Evolutionary conservation across 108 stramenopile genomes (phyloP), one percentile per base, ranked within the genome.

Genomic region (Tribonema minus): DNA sequence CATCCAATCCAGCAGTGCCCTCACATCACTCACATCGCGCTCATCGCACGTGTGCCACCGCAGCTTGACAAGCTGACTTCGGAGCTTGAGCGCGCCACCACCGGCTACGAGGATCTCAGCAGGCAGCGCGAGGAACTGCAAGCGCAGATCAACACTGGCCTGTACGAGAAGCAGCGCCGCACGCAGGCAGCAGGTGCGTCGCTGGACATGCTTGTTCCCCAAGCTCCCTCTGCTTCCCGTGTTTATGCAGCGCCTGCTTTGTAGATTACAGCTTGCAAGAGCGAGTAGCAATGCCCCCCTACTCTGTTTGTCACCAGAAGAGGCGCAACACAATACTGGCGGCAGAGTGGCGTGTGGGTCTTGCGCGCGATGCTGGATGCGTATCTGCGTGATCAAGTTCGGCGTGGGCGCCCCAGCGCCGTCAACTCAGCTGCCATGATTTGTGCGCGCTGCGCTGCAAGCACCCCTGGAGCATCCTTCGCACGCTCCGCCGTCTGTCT

Each of bases 131-230:
- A 83, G 31, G 71, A 67, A 29, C 63, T 86, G 15, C 85, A 84
- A 26, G 65, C 39, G 25, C 39, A 23, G 12, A 80, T 88, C 34
- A 86, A 88, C 76, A 39, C 63, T 27, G 65, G 73, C 7, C 58
- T 88, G 30, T 88, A 88, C 66, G 82, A 88, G 40, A 87, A 85
- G 82, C 87, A 87, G 37, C 83, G 83, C n/a, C n/a, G n/a, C n/a
- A n/a, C n/a, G n/a, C n/a, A n/a, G n/a, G n/a, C n/a, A n/a, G n/a
- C n/a, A n/a, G n/a, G n/a, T n/a, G n/a, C n/a, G n/a, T n/a, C n/a
- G n/a, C n/a, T n/a, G n/a, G n/a, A n/a, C n/a, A n/a, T n/a, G n/a
- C n/a, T n/a, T n/a, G n/a, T n/a, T n/a, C n/a, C n/a, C n/a, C n/a
- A n/a, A n/a, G 20, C 46, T 75, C 41, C 32, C 63, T 1, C 64